These are phyloP conservation scores for Lobosporangium transversale DNA, from an alignment of 192 early-diverging fungal genomes.

Conservation along the genomic window DNA sequence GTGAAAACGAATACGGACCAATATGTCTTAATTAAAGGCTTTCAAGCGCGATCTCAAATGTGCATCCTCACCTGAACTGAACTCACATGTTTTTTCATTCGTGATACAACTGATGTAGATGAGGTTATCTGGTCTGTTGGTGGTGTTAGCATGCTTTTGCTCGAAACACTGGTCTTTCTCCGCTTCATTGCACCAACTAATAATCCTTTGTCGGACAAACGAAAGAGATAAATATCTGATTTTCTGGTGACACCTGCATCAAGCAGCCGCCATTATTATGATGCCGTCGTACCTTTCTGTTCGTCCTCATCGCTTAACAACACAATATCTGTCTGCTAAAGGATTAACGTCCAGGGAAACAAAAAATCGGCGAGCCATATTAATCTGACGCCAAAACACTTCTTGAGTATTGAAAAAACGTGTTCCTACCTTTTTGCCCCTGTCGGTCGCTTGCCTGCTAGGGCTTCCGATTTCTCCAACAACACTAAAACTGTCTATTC, in stretches of 20 bases:
- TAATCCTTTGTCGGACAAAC: too few species aligned
- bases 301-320: conserved; percentile 42
- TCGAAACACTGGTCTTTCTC: conserved; percentile 5
- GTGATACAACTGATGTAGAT: conserved; percentile 6
- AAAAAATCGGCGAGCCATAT: too few species aligned
- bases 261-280: too few species aligned
- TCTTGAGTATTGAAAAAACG: too few species aligned
- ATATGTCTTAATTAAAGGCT: too few species aligned
- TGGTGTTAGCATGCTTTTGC: neutral
- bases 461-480: neutral
- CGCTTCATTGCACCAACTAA: too few species aligned
- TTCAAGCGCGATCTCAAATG: too few species aligned
- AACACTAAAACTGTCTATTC: conserved; percentile 2
- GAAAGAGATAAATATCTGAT: too few species aligned
- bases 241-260: too few species aligned
- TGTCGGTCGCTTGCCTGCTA: neutral
- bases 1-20: too few species aligned
- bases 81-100: conserved; percentile 34
- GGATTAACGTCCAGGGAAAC: neutral
- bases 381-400: too few species aligned
- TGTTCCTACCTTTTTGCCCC: neutral
- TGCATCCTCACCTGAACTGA: too few species aligned
- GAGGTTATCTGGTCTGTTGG: neutral
- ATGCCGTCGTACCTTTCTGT: conserved; percentile 12
- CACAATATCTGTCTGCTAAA: neutral